Evolutionary conservation across 2,329 filamentous ascomycete species (phyloP), one percentile per base, ranked within the genome.

Genomic region (Coniochaeta pulveracea): DNA sequence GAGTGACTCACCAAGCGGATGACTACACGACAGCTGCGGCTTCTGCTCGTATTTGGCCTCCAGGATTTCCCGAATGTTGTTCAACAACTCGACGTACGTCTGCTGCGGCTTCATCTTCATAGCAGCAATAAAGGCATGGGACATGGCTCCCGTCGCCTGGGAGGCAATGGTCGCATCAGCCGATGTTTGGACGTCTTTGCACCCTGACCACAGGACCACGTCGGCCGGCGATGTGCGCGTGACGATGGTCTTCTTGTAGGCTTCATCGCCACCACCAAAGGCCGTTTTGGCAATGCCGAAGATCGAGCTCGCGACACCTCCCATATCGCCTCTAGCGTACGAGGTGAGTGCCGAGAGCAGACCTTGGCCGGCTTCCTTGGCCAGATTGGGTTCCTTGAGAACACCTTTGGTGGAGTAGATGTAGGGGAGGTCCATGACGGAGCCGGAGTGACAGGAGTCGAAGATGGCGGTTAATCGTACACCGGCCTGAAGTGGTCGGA

Each of bases 151-250:
- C 0, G 91, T 98, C 21, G 91, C 89, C 60, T 95, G 72, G 36
- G 85, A 77, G 26, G 71, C 75, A 44, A 96, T 95, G 18, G 77
- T 83, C 10, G 91, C 88, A 56, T 98, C 91, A 60, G 85, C 83
- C 38, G 86, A 93, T 45, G 91, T 98, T 60, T 96, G 91, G 40
- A 80, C 76, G 52, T 98, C 91, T 60, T 94, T 95, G 63, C 85
- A 93, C 37, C 91, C 91, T 40, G 85, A 93, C 82, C 88, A 94
- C 84, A 95, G 93, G 53, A 98, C 76, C 19, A 98, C 91, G 57
- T 98, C 91, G 25, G 91, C 91, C 2, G 88, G 80, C 35, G 82
- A 91, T 11, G 91, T 96, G 63, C 93, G 93, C 26, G 89, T 96
- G 44, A 81, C 72, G 52, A 85, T 69, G 41, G 88, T 84, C 54